Base-by-base conservation (phyloP, 139 green algal genomes). In the Chlorella ohadii region DNA sequence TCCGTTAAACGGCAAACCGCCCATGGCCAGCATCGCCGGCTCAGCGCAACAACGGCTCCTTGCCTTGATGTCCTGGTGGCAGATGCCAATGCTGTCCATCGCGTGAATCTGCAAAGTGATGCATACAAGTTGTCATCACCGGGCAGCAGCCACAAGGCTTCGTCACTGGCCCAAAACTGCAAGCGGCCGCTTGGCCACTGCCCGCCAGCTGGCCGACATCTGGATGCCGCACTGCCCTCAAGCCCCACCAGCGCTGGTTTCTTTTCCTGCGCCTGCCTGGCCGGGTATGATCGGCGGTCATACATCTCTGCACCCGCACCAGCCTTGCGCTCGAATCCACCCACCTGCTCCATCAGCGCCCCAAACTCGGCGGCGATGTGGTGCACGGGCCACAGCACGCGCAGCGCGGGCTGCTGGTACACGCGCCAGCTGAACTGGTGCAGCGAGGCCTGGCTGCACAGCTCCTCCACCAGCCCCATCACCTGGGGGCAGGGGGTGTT, bases 31-130 rank as follows among this genome's bases (percentile, higher is more conserved):
- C 44, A 51, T 6, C 44, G 9, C 44, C 44, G 44, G 44, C 44
- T 9, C 7, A 51, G 44, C 44, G 9, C 44, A 51, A 16, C 6
- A 9, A 51, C 44, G 9, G 44, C 44, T 6, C 44, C 51, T 59
- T 22, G 33, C 19, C 31, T 82, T 82, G 38, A 82, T 73, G 77
- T 82, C 77, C 38, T 77, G 70, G 70, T 77, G 70, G 12, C 23
- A 39, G 2, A 77, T 11, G 11, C 70, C 70, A 0, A 77, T 36
- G 27, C 12, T 12, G 39, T 77, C 39, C 70, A 77, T 31, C 70
- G 38, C 22, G 9, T 47, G 25, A 17, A 77, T n/a, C 70, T 77
- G 70, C 25, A 23, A 0, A 34, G 3, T 1, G n/a, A 7, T 27
- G 34, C 66, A 6, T 16, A 51, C 44, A 51, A 51, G n/a, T n/a